Base-by-base conservation (phyloP, 192 early-diverging fungal species). In the Coemansia sp. region DNA sequence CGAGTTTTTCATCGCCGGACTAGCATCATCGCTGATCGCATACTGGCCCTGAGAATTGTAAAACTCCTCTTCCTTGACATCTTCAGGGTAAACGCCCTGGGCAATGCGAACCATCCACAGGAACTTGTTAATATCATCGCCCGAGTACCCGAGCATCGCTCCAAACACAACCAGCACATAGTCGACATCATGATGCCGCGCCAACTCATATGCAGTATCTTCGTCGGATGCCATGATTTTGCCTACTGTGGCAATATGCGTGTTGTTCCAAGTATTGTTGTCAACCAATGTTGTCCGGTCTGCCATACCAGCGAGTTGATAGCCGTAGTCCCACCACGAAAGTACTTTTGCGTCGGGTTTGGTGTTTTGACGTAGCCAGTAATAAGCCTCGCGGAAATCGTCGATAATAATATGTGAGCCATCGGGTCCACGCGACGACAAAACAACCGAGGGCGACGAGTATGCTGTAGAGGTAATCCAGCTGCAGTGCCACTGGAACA, bases 201-300 rank as follows among this genome's bases (percentile, higher is more conserved):
- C 93, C 27, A 99, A 86, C 65, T 93, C 88, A 70, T 98, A 99
- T 1, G 95, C 88, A 3, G 91, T 92, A 27, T 98, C 94, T 78
- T 99, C 97, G 22, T 88, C 83, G 12, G 89, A 91, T 2, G 95
- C 84, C 91, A 99, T 92, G 41, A 92, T 95, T 73, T 91, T 92
- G 34, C 98, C 98, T 15, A 99, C 98, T 0, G 92, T 94, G 13
- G 98, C 98, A 75, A 99, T 99, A 67, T 99, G 98, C 3, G 98
- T 99, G 88, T 99, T 99, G 90, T 99, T 99, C 98, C 98, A 99
- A 3, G 98, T 99, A 77, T 99, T 99, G 88, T 99, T 99, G 86
- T 99, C 98, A 20, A 99, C 98, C 34, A 99, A 82, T 1, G 94
- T 94, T 1, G 93, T 91, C 36, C 97, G 89, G 78, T 99, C 95